These are phyloP conservation scores for Venturia asperata DNA, from an alignment of 2,329 filamentous ascomycete genomes.

Conservation along the genomic window DNA sequence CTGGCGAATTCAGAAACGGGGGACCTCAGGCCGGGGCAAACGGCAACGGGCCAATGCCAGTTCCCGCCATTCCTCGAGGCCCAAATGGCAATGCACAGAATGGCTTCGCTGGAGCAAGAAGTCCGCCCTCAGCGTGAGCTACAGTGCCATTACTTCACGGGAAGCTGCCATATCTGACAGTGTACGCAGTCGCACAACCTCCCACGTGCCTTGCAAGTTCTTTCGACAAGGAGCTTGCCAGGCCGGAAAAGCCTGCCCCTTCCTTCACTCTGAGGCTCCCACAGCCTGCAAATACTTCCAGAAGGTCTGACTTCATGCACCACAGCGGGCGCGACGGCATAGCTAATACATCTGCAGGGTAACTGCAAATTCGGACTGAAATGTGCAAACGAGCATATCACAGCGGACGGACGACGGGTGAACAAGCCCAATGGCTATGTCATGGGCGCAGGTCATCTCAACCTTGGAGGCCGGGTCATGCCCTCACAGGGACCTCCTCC, in stretches of 20 bases:
- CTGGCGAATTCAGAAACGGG: slow-evolving; percentile 29
- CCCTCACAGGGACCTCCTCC: slow-evolving; percentile 54
- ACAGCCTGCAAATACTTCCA: slow-evolving; percentile 97
- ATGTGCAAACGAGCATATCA: slow-evolving; percentile 92
- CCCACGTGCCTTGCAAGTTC: slow-evolving; percentile 99
- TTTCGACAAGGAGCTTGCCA: slow-evolving; percentile 94
- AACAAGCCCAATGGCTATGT: slow-evolving; percentile 56
- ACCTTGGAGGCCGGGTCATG: slow-evolving; percentile 61
- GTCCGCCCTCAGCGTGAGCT: slow-evolving; percentile 17
- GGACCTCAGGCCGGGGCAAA: slow-evolving; percentile 28
- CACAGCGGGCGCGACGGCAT: neutral
- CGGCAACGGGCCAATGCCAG: slow-evolving; percentile 30
- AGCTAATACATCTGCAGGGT: slow-evolving; percentile 50
- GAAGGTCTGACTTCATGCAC: slow-evolving; percentile 56
- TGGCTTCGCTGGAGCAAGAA: slow-evolving; percentile 17
- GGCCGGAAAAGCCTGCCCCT: slow-evolving; percentile 91
- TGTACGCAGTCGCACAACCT: slow-evolving; percentile 37
- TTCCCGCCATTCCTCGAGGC: slow-evolving; percentile 31
- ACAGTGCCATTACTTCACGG: neutral
- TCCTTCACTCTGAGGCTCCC: slow-evolving; percentile 82
- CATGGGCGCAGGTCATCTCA: slow-evolving; percentile 52
- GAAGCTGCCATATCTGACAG: slow-evolving; percentile 7
- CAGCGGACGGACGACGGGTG: slow-evolving; percentile 86
- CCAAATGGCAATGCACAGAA: slow-evolving; percentile 5
- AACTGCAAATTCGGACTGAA: slow-evolving; percentile 99